Conservation (phyloP, 331 rosid species). For the Rhamnella rubrinervis region DNA sequence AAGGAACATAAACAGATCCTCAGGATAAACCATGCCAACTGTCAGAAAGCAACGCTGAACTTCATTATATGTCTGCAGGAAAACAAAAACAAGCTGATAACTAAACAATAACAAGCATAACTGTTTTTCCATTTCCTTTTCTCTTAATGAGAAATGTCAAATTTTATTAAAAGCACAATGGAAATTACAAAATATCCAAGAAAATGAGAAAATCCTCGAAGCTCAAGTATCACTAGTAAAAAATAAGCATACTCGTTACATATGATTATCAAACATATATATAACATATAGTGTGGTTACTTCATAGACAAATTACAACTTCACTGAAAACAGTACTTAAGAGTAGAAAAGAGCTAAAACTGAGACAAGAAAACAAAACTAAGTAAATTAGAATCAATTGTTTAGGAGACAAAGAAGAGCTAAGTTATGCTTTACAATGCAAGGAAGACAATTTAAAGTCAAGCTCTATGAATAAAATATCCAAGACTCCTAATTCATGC, state of each 20-base stretch:
- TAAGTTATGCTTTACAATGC: background rate
- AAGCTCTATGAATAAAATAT: background rate
- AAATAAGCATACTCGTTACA: too few relatives aligned
- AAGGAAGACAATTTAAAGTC: background rate
- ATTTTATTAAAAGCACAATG: too few relatives aligned
- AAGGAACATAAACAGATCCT: conserved; percentile 80
- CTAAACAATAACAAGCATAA: background rate
- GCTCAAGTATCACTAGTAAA: too few relatives aligned
- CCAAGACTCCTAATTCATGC: conserved; percentile 22
- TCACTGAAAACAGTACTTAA: background rate
- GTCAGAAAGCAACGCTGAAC: conserved; percentile 91
- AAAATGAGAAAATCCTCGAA: background rate
- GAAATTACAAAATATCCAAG: background rate
- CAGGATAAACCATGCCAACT: conserved; percentile 82
- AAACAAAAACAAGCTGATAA: conserved; percentile 21
- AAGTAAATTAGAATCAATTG: too few relatives aligned
- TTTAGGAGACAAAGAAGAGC: too few relatives aligned
- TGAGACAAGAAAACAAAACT: too few relatives aligned
- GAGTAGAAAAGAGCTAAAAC: background rate
- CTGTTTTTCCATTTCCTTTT: too few relatives aligned
- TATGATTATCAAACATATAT: background rate
- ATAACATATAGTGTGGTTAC: too few relatives aligned
- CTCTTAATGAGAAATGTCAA: too few relatives aligned
- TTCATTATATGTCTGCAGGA: conserved; percentile 79
- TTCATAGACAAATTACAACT: background rate